These are phyloP conservation scores for Podospora appendiculata DNA, from an alignment of 495 filamentous ascomycete genomes.

Conservation along the genomic window DNA sequence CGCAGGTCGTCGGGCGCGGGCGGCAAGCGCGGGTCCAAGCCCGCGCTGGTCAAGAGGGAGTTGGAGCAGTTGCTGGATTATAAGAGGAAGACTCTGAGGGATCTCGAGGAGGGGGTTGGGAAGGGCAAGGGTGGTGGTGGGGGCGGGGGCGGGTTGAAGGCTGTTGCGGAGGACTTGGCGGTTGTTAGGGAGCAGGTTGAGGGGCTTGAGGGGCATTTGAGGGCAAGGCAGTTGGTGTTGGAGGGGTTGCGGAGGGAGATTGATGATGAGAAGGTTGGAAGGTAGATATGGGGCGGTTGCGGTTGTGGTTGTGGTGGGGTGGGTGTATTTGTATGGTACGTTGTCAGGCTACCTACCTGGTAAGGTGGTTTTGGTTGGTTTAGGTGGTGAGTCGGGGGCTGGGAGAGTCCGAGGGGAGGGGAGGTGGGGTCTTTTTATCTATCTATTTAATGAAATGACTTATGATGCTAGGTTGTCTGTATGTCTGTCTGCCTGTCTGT, in stretches of 20 bases:
- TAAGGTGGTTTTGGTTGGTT: too few relatives aligned
- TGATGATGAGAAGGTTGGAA: conserved; percentile 54
- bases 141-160: conserved; percentile 52
- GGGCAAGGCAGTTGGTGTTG: conserved; percentile 49
- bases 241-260: conserved; percentile 51
- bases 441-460: too few relatives aligned
- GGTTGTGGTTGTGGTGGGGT: neutral
- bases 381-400: too few relatives aligned
- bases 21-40: conserved; percentile 56
- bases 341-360: too few relatives aligned
- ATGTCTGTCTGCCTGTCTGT: too few relatives aligned
- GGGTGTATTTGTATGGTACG: neutral
- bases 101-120: conserved; percentile 70
- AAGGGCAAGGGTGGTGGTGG: conserved; percentile 53
- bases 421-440: too few relatives aligned
- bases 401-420: too few relatives aligned
- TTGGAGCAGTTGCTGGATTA: conserved; percentile 82
- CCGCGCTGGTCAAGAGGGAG: conserved; percentile 87
- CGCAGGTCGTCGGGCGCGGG: conserved; percentile 15
- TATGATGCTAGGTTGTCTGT: too few relatives aligned
- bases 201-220: conserved; percentile 57
- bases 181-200: conserved; percentile 72
- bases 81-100: conserved; percentile 57
- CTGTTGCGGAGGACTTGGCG: conserved; percentile 60
- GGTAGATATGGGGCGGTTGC: too few relatives aligned